Evolutionary conservation across 345 rosid genomes (phyloP), one percentile per base, ranked within the genome.

Genomic region (Salix dunnii): DNA sequence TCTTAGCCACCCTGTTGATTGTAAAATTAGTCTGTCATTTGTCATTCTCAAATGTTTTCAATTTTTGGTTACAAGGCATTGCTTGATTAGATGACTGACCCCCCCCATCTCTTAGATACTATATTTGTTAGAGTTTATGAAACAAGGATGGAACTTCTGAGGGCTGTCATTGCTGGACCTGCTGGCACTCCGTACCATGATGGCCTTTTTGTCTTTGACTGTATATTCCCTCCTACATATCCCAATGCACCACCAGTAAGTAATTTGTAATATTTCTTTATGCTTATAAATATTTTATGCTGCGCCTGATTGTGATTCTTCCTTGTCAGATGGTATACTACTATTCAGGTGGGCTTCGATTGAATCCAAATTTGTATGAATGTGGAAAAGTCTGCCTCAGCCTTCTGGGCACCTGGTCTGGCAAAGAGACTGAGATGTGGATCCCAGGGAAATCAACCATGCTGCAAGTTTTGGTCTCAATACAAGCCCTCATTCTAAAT

Each of bases 321-420:
- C 72, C 60, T 36, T 60, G 68, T 38, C 83, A 87, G 90, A 81
- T 73, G 85, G 89, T 89, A 42, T 86, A 84, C 73, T 89, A 89
- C 83, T 89, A 89, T 75, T 89, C 92, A 17, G 92, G 92, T 51
- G 92, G 90, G 23, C 88, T 89, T 65, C 85, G 90, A 21, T 67
- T 87, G 70, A 89, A 89, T 73, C 92, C 92, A 18, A 89, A 89
- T 80, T 65, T 89, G 74, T 87, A 89, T 74, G 81, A 84, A 65
- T 85, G 89, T 77, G 92, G 92, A 23, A 89, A 87, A 87, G 90
- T 89, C 36, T 89, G 92, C 84, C 86, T 89, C 60, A 86, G 92
- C 75, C 90, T 89, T 78, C 78, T 89, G 84, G 92, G 92, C 40
- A 89, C 92, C 71, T 87, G 90, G 92, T 80, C 58, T 42, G 92